phyloP scores from a whole-genome alignment of 805 yeast species.

The Kuraishia borneana region DNA sequence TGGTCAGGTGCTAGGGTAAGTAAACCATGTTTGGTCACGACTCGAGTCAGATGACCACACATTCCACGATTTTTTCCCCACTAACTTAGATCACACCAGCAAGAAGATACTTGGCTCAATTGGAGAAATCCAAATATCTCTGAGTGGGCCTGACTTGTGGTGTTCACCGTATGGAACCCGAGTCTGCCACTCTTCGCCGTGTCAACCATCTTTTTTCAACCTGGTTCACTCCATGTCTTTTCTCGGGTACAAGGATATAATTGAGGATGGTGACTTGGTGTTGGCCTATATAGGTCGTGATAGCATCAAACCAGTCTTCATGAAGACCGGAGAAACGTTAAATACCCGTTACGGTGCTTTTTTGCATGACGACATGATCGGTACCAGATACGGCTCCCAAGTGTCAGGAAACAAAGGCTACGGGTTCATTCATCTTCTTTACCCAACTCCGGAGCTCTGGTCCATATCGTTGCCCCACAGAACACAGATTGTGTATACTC shows the following conservation, averaged over 20 bases:
- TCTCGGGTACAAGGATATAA: conserved; percentile 43
- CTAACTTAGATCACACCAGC: neutral
- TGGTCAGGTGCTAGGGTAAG: conserved; percentile 63
- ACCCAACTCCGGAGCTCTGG: conserved; percentile 96
- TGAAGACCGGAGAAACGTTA: conserved; percentile 47
- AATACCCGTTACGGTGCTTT: conserved; percentile 88
- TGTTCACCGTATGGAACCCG: neutral
- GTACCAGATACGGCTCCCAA: conserved; percentile 75
- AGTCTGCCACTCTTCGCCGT: neutral
- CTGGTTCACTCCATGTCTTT: too few species aligned
- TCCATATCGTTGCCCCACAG: conserved; percentile 92
- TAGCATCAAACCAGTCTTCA: conserved; percentile 61
- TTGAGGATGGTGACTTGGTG: conserved; percentile 81
- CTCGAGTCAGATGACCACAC: too few species aligned
- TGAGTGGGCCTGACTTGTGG: neutral
- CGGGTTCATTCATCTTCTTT: conserved; percentile 80
- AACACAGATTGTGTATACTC: conserved; percentile 95
- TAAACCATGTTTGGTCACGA: conserved; percentile 3
- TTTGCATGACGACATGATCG: conserved; percentile 77
- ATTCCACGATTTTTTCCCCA: too few species aligned
- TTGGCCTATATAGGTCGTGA: conserved; percentile 79
- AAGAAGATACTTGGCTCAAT: neutral
- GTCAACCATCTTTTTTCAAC: too few species aligned
- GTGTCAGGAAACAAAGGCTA: conserved; percentile 57
- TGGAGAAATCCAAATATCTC: conserved; percentile 1